Evolutionary conservation across 2,329 filamentous ascomycete genomes (phyloP).

Genomic region (Microdochium paspali): DNA sequence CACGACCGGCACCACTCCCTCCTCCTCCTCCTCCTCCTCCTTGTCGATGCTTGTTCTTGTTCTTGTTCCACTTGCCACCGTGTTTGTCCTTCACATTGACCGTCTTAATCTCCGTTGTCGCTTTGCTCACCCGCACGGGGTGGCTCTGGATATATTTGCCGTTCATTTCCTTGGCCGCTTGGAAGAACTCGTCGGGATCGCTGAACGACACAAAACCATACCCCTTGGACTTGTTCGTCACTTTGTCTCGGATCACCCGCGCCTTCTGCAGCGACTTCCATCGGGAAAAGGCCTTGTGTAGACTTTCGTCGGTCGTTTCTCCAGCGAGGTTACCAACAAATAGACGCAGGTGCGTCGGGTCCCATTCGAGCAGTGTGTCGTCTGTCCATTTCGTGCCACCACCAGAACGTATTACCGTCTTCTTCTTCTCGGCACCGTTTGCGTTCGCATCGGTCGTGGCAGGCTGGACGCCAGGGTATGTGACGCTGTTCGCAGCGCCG

Average conservation of each 20-base stretch:
- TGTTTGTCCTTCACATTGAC: conserved; percentile 50
- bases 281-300: conserved; percentile 85
- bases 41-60: conserved; percentile 23
- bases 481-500: conserved; percentile 23
- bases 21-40: conserved; percentile 19
- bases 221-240: conserved; percentile 90
- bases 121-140: conserved; percentile 77
- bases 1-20: conserved; percentile 15
- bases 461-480: conserved; percentile 30
- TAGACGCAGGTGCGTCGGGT: conserved; percentile 84
- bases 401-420: conserved; percentile 80
- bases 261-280: conserved; percentile 88
- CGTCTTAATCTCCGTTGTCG: conserved; percentile 84
- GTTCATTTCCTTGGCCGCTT: conserved; percentile 95
- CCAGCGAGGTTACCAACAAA: conserved; percentile 96
- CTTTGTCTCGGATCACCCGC: conserved; percentile 88
- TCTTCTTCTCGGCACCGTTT: conserved; percentile 50
- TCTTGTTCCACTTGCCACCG: conserved; percentile 17
- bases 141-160: conserved; percentile 99
- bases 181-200: conserved; percentile 93
- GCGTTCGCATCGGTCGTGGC: conserved; percentile 18
- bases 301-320: conserved; percentile 91
- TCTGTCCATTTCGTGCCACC: conserved; percentile 93
- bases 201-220: conserved; percentile 96
- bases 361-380: conserved; percentile 84